Evolutionary conservation across 805 yeast species (phyloP).

Genomic region (Maudiozyma barnettii): DNA sequence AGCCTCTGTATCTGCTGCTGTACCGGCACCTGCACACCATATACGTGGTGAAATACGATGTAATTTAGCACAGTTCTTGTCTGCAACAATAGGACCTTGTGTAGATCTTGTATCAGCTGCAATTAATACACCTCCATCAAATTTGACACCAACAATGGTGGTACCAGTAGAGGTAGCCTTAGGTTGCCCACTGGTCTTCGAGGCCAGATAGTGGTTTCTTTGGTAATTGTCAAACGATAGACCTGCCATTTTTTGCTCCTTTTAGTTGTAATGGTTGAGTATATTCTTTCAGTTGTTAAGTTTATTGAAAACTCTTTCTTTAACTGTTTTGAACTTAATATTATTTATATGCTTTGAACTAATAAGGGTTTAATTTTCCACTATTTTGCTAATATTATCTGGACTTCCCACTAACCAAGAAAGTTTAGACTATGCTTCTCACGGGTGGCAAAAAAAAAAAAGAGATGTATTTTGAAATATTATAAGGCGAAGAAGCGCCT

Average conservation of each 20-base stretch:
- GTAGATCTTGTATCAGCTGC: conserved; percentile 99
- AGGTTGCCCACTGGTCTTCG: conserved; percentile 69
- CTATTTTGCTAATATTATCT: no score
- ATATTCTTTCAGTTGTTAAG: neutral
- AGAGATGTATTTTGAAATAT: neutral
- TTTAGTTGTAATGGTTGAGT: neutral
- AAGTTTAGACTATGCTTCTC: neutral
- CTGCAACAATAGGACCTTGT: conserved; percentile 92
- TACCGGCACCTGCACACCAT: conserved; percentile 99
- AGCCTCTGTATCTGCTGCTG: conserved; percentile 99
- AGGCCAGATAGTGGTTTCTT: conserved; percentile 68
- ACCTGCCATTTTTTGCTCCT: conserved; percentile 56
- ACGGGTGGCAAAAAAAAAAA: neutral
- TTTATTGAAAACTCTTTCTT: neutral
- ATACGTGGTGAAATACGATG: conserved; percentile 83
- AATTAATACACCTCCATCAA: conserved; percentile 87
- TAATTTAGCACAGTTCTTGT: conserved; percentile 92
- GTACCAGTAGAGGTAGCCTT: conserved; percentile 96
- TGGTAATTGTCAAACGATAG: conserved; percentile 88
- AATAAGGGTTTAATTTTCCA: no score
- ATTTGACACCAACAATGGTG: conserved; percentile 95
- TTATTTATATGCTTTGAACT: neutral
- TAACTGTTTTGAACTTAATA: neutral
- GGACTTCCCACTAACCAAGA: no score
- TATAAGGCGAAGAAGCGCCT: no score